Evolutionary conservation across 768 basidiomycete species (phyloP), one percentile per base, ranked within the genome.

Genomic region (Podaxis sp.): DNA sequence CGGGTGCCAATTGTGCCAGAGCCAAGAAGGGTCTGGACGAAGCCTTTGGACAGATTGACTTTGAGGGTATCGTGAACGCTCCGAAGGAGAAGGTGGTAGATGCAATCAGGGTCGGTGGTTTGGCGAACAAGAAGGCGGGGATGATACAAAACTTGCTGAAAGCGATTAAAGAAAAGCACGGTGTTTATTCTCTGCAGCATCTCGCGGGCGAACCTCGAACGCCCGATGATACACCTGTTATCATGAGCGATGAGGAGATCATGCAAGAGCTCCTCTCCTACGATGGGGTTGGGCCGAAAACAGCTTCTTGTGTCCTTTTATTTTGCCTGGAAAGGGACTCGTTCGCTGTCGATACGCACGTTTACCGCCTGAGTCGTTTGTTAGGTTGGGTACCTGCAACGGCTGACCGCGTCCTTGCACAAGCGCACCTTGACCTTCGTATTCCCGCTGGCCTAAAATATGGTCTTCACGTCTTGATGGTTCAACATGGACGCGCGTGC

Each of bases 321-420:
- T 86, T 87, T 69, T 85, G 84, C 65, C 75, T 88, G 6, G 84
- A 82, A 4, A 76, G 86, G n/a, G 76, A 83, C 51, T 82, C 84
- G 0, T 87, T 87, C 61, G 84, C 87, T 0, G 87, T 88, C 54
- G 86, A 88, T 64, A 88, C 87, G 7, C 86, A 87, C 64, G 81
- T 88, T 26, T 87, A 80, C 67, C 76, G 86, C 13, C 69, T 87
- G 60, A 80, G 79, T 70, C 82, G 74, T 57, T 61, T 87, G 6
- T 72, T 85, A 11, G 81, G 79, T 0, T 84, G 84, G 83, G 78
- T 84, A 0, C 83, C 84, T 6, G 52, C 67, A 7, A 74, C 68
- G 26, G 80, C 84, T 15, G 79, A 85, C 67, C 71, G 83, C 0
- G 77, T 87, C 2, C 75, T 76, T 4, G 76, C 86, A 1, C 86